A percentile compares a stretch with the other conserved stretches of the same genome.
Conservation (phyloP, 306 rosid species). For the Trichosanthes truncata region DNA sequence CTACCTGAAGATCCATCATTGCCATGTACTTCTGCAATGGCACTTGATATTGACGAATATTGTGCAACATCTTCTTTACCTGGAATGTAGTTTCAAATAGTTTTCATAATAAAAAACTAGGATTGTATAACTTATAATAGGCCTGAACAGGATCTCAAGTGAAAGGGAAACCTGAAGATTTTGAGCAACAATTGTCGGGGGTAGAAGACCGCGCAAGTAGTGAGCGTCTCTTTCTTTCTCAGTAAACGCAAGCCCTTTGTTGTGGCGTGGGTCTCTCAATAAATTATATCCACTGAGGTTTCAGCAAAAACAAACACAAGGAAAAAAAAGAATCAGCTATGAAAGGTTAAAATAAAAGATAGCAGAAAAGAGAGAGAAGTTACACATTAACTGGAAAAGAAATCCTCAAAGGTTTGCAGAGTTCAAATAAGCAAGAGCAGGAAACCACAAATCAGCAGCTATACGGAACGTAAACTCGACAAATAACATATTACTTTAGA, state of each 20-base stretch:
- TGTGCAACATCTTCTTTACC: constrained; percentile 77
- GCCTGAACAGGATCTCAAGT: neutral
- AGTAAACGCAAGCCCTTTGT: constrained; percentile 92
- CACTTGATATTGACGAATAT: constrained; percentile 67
- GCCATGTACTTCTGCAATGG: constrained; percentile 87
- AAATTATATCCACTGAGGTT: constrained; percentile 59
- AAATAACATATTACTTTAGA: neutral
- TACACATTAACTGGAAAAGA: neutral
- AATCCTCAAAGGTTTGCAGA: neutral
- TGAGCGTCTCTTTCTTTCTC: constrained; percentile 91
- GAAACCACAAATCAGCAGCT: neutral
- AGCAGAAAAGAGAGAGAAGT: neutral
- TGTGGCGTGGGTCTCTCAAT: constrained; percentile 85
- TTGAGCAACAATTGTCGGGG: constrained; percentile 63
- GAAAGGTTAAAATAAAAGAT: neutral
- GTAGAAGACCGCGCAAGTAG: constrained; percentile 87
- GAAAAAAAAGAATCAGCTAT: neutral
- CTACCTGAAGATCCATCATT: constrained; percentile 98
- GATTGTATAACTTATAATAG: neutral
- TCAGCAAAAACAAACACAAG: neutral
- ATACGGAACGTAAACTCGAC: neutral
- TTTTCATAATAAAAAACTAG: neutral
- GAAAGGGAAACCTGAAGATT: constrained; percentile 62
- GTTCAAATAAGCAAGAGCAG: neutral
- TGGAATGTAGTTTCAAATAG: constrained; percentile 16